Percentiles rank a stretch among this genome's conserved stretches.
Conservation (phyloP, 345 rosid species). For the Citrus inodora region DNA sequence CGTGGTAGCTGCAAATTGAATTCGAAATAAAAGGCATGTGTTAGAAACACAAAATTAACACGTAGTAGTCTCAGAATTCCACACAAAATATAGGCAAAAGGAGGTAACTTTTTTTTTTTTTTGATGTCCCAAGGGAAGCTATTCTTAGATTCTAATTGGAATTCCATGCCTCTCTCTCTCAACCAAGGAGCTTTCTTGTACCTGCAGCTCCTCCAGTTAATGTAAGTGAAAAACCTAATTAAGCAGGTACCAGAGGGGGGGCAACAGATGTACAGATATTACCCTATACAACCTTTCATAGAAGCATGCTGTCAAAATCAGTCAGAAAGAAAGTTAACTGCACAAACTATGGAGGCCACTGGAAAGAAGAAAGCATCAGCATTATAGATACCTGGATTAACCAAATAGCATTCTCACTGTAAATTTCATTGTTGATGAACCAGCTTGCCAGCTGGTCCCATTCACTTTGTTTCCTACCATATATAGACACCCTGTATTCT, state of each 20-base stretch:
- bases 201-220: not conserved
- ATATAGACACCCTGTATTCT: conserved; percentile 49
- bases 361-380: not conserved
- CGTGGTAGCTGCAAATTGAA: conserved; percentile 44
- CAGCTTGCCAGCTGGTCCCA: conserved; percentile 66
- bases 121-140: not conserved
- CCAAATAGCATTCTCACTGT: conserved; percentile 54
- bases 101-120: not conserved
- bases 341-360: not conserved
- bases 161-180: not conserved
- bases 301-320: not conserved
- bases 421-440: conserved; percentile 49
- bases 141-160: not conserved
- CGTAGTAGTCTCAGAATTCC: not conserved
- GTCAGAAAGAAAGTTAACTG: not conserved
- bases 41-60: not conserved
- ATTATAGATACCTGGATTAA: conserved; percentile 40
- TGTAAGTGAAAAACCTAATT: not conserved
- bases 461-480: conserved; percentile 60
- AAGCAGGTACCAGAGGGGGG: not conserved
- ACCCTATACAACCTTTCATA: not conserved
- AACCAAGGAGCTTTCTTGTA: not conserved
- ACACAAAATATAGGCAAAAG: not conserved
- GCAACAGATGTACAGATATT: not conserved
- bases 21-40: not conserved